Evolutionary conservation across 208 protist species (phyloP), one percentile per base, ranked within the genome.

Genomic region (Phytomonas sp.): DNA sequence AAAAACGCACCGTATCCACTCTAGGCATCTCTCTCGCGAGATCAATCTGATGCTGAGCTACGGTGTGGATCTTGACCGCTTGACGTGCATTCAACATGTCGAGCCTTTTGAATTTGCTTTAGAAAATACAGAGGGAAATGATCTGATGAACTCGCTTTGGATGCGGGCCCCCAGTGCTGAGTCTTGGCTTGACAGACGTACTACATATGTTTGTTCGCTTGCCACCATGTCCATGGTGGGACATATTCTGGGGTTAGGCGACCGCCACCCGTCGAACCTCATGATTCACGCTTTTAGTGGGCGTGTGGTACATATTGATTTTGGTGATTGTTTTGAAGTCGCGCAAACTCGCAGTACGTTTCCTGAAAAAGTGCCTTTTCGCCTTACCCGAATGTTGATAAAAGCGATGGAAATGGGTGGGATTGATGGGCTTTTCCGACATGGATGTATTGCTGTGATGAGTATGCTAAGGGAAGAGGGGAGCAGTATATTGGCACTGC

Each of bases 241-340:
- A 32, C 98, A 99, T 77, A 98, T 99, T 70, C 84, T 99, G 9
- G 98, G 98, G 17, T 88, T 99, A 17, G 99, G 99, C 66, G 99
- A 99, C 85, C 93, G 99, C 40, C 99, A 99, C 80, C 98, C 98
- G 26, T 98, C 90, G 40, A 99, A 99, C 83, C 82, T 99, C 15
- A 99, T 99, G 98, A 88, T 99, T 17, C 93, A 99, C 79, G 88
- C 97, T 31, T 87, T 95, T 71, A 98, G 97, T 61, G 98, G 99
- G 62, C 97, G 99, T 66, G 92, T 99, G 28, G 87, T 99, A 61
- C 99, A 99, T 89, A 99, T 99, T 81, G 99, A 99, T 91, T 99
- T 99, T 88, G 99, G 99, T 75, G 99, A 99, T 80, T 99, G 99
- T 80, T 99, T 99, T 81, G 99, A 99, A 75, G 97, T 98, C 13